phyloP scores from a whole-genome alignment of 192 early-diverging fungal species.

The Diversispora eburnea region DNA sequence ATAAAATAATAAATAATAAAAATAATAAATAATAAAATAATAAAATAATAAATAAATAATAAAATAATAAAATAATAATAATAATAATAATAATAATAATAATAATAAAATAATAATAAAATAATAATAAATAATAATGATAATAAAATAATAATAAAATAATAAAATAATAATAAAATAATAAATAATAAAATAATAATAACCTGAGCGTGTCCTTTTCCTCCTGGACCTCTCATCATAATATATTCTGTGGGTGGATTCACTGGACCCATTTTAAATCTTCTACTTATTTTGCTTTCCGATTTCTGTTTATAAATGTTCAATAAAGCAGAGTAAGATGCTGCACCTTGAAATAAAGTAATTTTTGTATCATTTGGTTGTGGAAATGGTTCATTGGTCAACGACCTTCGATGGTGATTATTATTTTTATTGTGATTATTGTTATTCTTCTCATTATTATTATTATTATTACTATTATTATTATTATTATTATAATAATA shows the following conservation, averaged over 20 bases:
- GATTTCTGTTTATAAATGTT: slow-evolving; percentile 83
- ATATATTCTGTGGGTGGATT: slow-evolving; percentile 85
- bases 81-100: slow-evolving; percentile 26
- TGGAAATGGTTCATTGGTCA: slow-evolving; percentile 27
- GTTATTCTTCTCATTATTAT: no score
- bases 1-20: neutral
- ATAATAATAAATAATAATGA: neutral
- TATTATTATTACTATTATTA: neutral
- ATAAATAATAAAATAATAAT: slow-evolving; percentile 28
- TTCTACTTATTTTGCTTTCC: slow-evolving; percentile 57
- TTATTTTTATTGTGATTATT: neutral
- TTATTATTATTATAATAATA: slow-evolving; percentile 17
- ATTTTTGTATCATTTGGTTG: slow-evolving; percentile 52
- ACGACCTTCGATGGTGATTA: slow-evolving; percentile 10
- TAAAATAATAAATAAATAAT: slow-evolving; percentile 26
- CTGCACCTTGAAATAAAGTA: slow-evolving; percentile 90
- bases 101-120: slow-evolving; percentile 29
- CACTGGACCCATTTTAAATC: slow-evolving; percentile 57
- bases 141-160: neutral
- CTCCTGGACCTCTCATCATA: slow-evolving; percentile 90
- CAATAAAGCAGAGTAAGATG: slow-evolving; percentile 73
- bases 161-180: neutral
- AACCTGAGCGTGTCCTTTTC: slow-evolving; percentile 86
- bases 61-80: slow-evolving; percentile 16
- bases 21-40: neutral